Base-by-base conservation (phyloP, 2,329 filamentous ascomycete genomes). In the Neofusicoccum laricinum region DNA sequence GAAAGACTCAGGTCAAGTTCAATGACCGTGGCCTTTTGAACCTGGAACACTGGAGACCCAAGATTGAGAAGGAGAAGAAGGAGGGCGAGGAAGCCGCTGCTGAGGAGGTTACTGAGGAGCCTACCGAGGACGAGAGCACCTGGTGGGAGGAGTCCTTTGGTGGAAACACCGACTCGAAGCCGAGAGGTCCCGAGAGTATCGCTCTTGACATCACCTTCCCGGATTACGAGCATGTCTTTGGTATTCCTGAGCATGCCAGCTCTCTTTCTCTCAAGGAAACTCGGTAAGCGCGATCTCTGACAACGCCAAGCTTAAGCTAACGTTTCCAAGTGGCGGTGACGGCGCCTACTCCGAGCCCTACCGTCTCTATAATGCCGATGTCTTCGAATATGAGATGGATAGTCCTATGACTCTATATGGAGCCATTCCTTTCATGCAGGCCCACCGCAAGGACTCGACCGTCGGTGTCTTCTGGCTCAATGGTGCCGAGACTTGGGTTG, bases 91-190 rank as follows among this genome's bases (percentile, higher is more conserved):
- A 81, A 81, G 67, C 76, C 77, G 67, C 70, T 68, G 58, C 77
- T 58, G 77, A 80, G 57, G 73, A 77, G 48, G 73, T 76, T 36
- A 66, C 77, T 45, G 67, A 75, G 40, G 73, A 76, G 40, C 71
- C 79, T 11, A 83, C 82, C 14, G 86, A 90, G 68, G 91, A 95
- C 68, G 91, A 97, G 74, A 90, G 89, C 78, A 97, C 93, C 3
- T 97, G 93, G 92, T 99, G 95, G 95, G 95, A 99, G 6, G 95
- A 99, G 80, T 87, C 85, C 0, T 99, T 99, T 76, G 94, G 94
- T 68, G 93, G 94, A 66, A 96, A 95, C 76, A 98, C 93, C 0
- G 95, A 99, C 77, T 87, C 89, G 4, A 99, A 99, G 79, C 94
- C 95, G n/a, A 88, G 88, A 72, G 95, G 95, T 1, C 95, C 95